Evolutionary conservation across 2,329 filamentous ascomycete species (phyloP), one percentile per base, ranked within the genome.

Genomic region (Aspergillus viridinutans): DNA sequence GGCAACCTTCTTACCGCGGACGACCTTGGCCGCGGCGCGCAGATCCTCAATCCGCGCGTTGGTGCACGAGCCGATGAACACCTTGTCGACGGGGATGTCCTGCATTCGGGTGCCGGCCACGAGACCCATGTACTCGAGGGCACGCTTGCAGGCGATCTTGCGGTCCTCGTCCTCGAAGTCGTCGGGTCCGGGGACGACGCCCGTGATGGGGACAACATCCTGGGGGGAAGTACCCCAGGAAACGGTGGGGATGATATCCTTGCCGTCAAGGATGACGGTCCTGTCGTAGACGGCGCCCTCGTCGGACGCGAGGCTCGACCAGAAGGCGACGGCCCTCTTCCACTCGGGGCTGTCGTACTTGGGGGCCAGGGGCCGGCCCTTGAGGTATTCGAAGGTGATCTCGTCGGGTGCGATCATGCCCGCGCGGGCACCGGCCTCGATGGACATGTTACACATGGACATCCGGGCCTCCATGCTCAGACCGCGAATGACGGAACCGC

Each of bases 371-470:
- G 94, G 94, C 61, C 88, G 86, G 67, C 89, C 90, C 81, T 94
- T 94, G 69, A 99, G 88, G 73, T 97, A 99, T 64, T 96, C 90
- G 67, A 96, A 96, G 28, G 94, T 97, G 57, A 81, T 89, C 71
- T 97, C 88, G 70, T 99, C 94, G 4, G 94, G 94, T 9, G 94
- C 94, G 58, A 99, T 88, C 92, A 99, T 96, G 64, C 94, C 94
- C 59, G 93, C 93, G 78, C 94, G 85, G 50, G 94, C 94, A 76
- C 94, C 94, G 65, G 83, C 94, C 81, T 99, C 94, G 66, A 97
- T 97, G 14, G 92, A 92, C 94, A 97, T 97, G 81, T 99, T 99
- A 81, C 94, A 97, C 74, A 99, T 96, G 61, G 92, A 97, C 94
- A 99, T 97, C 65, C 94, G 87, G 47, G 93, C 94, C 77, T 97